phyloP scores from a whole-genome alignment of 2,329 filamentous ascomycete genomes.

The Phialocephala subalpina region DNA sequence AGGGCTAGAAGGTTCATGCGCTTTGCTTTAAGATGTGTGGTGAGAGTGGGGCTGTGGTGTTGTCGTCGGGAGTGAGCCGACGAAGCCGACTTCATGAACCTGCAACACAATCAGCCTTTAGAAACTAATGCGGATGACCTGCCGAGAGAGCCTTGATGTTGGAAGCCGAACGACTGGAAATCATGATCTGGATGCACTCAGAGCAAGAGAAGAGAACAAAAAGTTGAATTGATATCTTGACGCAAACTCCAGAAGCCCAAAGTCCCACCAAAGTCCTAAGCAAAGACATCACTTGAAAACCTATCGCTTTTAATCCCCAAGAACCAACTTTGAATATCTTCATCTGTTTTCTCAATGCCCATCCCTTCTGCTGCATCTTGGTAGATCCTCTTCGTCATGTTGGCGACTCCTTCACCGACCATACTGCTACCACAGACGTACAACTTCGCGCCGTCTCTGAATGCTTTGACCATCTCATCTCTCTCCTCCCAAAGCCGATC shows the following conservation, averaged over 20 bases:
- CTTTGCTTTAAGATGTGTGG: background rate
- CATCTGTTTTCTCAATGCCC: constrained; percentile 47
- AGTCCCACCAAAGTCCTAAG: background rate
- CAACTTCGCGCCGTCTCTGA: constrained; percentile 36
- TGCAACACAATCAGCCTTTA: background rate
- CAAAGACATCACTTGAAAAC: constrained; percentile 55
- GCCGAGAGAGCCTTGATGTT: background rate
- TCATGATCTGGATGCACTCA: background rate
- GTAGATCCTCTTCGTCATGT: constrained; percentile 51
- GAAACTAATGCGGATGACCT: background rate
- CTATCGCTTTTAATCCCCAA: constrained; percentile 53
- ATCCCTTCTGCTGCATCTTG: constrained; percentile 46
- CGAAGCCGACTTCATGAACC: background rate
- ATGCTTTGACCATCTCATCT: constrained; percentile 35
- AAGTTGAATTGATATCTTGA: too few relatives aligned
- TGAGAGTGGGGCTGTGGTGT: background rate
- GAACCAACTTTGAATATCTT: constrained; percentile 54
- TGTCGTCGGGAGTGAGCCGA: background rate
- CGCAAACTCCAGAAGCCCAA: background rate
- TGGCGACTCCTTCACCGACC: constrained; percentile 54
- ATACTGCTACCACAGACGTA: constrained; percentile 40
- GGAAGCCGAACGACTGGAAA: background rate
- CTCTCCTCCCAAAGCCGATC: constrained; percentile 40
- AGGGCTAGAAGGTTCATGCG: background rate
- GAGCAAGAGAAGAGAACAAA: background rate